Base-by-base conservation (phyloP, 1,139 yeast species). In the Protomyces pachydermus region DNA sequence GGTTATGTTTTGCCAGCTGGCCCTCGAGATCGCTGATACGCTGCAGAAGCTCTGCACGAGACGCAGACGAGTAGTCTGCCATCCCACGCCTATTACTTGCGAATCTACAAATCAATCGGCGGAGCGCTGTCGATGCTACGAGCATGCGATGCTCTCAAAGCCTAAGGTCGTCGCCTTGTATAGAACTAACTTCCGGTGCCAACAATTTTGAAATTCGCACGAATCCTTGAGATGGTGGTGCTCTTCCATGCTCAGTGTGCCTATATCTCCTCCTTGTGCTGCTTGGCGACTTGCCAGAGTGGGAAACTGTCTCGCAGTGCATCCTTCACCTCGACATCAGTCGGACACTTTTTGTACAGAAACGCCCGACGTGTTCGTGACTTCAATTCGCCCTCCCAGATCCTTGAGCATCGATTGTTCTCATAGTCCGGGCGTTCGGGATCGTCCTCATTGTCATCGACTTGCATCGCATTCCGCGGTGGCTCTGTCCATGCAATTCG, bases 311-410 rank as follows among this genome's bases (percentile, higher is more conserved):
- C 84, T 1, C 74, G 72, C 55, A 88, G 74, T 37, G 83, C 76
- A 37, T 79, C 80, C 48, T 81, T 69, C 0, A 87, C 84, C 25
- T 82, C 85, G n/a, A 79, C 82, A 60, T 84, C 87, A 16, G 80
- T 73, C 20, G 78, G 76, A 1, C 83, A 77, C 55, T 79, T 75
- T 74, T 82, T 78, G 12, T 80, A 74, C 1, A 84, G 80, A 93
- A 95, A 88, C 71, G 82, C 81, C 64, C 78, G 77, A 73, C 87
- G 88, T 65, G 79, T 79, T 34, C 81, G 71, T 1, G 80, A 80
- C 60, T 77, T 75, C 50, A 88, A 67, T 68, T 83, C 84, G 0
- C 97, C 97, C 67, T 85, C 86, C 97, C 97, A 91, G 2, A 88
- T 71, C 18, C 86, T 70, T 2, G 72, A 70, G 69, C 91, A 85